Evolutionary conservation across 2,329 filamentous ascomycete species (phyloP).

Genomic region (Xylariaceae sp.): DNA sequence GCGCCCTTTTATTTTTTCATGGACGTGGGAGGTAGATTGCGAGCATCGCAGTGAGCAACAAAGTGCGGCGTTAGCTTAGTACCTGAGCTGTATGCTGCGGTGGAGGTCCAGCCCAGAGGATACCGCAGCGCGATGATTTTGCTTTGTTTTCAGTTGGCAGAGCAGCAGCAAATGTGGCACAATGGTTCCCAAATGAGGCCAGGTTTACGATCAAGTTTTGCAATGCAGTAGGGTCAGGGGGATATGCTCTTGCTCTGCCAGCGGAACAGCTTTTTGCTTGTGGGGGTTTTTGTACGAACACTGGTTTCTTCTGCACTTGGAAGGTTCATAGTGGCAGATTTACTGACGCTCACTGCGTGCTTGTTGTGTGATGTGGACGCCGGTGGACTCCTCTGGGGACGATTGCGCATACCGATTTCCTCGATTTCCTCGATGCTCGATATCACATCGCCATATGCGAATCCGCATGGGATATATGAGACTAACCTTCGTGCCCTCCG

Average conservation of each 20-base stretch:
- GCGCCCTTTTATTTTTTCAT: constrained; percentile 17
- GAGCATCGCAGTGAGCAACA: constrained; percentile 51
- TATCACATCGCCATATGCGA: constrained; percentile 27
- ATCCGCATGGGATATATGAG: constrained; percentile 39
- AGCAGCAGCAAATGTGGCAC: constrained; percentile 11
- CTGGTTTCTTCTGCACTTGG: constrained; percentile 2
- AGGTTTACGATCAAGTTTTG: constrained; percentile 4
- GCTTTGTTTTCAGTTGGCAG: constrained; percentile 15
- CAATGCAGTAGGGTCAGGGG: constrained; percentile 3
- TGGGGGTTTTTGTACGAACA: constrained; percentile 1
- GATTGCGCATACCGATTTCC: constrained; percentile 19
- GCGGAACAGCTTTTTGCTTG: constrained; percentile 10
- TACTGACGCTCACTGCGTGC: constrained; percentile 53
- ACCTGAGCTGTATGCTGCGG: background rate
- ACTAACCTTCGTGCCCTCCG: constrained; percentile 63
- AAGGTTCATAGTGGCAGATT: constrained; percentile 15
- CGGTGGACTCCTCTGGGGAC: constrained; percentile 21
- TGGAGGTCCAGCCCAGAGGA: constrained; percentile 1
- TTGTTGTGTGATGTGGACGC: constrained; percentile 47
- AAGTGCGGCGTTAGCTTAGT: constrained; percentile 10
- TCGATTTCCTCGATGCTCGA: constrained; percentile 26
- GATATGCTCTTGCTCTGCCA: constrained; percentile 17
- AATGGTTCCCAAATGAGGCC: background rate
- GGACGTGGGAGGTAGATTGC: constrained; percentile 33
- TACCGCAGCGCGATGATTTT: background rate